A percentile compares a stretch with the other conserved stretches of the same genome.
Evolutionary conservation across 75 land plant genomes (phyloP).

Genomic region (Pinus tabuliformis): DNA sequence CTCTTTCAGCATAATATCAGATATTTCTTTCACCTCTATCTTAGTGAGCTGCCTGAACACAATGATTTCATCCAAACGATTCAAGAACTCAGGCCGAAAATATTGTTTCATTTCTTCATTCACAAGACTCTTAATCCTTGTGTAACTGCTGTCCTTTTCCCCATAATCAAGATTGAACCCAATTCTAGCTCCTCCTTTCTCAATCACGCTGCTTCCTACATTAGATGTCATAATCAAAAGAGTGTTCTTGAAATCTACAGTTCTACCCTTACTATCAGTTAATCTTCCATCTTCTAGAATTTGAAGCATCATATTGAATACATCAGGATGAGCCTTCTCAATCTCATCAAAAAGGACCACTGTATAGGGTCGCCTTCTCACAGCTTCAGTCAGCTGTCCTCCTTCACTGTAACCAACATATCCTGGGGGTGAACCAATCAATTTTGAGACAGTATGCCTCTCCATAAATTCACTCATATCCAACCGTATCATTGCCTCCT

Average conservation of each 20-base stretch:
- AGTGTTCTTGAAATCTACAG: conserved; percentile 55
- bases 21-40: conserved; percentile 55
- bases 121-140: conserved; percentile 40
- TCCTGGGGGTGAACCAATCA: conserved; percentile 63
- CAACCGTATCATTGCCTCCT: conserved; percentile 58
- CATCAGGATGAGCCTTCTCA: conserved; percentile 56
- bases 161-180: conserved; percentile 37
- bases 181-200: conserved; percentile 46
- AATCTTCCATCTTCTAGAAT: conserved; percentile 56
- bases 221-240: conserved; percentile 53
- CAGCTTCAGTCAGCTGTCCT: conserved; percentile 62
- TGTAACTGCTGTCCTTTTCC: conserved; percentile 56
- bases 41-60: conserved; percentile 64
- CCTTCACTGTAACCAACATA: conserved; percentile 64
- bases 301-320: conserved; percentile 71
- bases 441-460: conserved; percentile 61
- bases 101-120: conserved; percentile 48
- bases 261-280: conserved; percentile 53
- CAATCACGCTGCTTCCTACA: conserved; percentile 53
- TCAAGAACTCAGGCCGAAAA: conserved; percentile 54
- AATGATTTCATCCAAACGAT: conserved; percentile 57
- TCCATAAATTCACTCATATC: conserved; percentile 68
- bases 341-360: conserved; percentile 60
- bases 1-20: conserved; percentile 55
- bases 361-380: conserved; percentile 50